Evolutionary conservation across 2,329 filamentous ascomycete species (phyloP).

Genomic region (Cylindrodendrum hubeiense): DNA sequence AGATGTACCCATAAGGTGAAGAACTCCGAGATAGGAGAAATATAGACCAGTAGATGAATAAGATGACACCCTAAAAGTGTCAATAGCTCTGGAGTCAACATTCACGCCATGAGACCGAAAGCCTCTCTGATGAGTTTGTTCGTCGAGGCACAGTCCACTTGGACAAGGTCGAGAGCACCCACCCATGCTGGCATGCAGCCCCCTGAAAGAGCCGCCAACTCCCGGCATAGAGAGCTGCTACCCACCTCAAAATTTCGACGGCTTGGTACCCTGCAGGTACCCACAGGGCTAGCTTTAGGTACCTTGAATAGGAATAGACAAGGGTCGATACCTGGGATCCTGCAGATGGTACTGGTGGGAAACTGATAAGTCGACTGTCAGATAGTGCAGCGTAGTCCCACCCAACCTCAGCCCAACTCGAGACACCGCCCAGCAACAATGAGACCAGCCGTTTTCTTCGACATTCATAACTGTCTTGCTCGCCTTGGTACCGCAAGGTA

Average conservation of each 20-base stretch:
- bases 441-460: neutral
- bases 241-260: neutral
- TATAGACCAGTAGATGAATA: neutral
- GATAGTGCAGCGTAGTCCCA: constrained; percentile 19
- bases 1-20: neutral
- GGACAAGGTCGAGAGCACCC: no score
- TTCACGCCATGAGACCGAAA: neutral
- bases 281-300: neutral
- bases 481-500: neutral
- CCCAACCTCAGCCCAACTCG: constrained; percentile 25
- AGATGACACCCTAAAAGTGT: neutral
- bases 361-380: constrained; percentile 12
- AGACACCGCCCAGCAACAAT: constrained; percentile 23
- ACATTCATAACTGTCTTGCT: neutral
- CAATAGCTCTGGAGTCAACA: neutral
- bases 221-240: neutral
- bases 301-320: neutral
- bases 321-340: constrained; percentile 2
- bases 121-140: neutral
- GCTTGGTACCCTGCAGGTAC: neutral
- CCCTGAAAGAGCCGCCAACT: neutral
- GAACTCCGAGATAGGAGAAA: neutral
- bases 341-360: neutral
- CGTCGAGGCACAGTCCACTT: no score
- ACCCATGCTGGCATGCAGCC: neutral